phyloP scores from a whole-genome alignment of 192 early-diverging fungal species.

The Bifiguratus adelaidae region DNA sequence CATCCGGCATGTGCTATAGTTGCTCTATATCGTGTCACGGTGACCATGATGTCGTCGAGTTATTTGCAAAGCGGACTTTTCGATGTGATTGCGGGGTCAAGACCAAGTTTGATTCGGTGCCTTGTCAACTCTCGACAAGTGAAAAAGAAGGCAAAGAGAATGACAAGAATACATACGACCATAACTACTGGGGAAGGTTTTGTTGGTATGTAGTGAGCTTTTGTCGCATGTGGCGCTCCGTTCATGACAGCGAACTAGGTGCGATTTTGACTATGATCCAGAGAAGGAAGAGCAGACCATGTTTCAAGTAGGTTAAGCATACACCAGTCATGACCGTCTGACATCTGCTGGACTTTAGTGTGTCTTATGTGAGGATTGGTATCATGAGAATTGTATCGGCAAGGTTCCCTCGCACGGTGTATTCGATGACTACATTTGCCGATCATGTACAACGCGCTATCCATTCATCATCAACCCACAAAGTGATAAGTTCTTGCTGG shows the following conservation, averaged over 20 bases:
- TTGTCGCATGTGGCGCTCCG: not conserved
- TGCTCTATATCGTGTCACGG: constrained; percentile 71
- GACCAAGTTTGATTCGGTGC: constrained; percentile 20
- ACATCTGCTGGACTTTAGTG: constrained; percentile 53
- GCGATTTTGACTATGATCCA: constrained; percentile 65
- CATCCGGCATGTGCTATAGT: constrained; percentile 62
- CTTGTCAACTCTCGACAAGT: constrained; percentile 26
- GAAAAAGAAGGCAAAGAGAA: constrained; percentile 25
- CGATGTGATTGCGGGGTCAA: constrained; percentile 82
- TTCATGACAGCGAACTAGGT: constrained; percentile 25
- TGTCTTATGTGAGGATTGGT: constrained; percentile 81
- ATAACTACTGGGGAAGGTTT: constrained; percentile 76
- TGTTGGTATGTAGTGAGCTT: constrained; percentile 42
- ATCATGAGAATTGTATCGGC: constrained; percentile 61
- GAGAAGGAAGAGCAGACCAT: constrained; percentile 62
- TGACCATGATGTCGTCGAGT: constrained; percentile 72
- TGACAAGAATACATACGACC: constrained; percentile 64
- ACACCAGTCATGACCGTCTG: not conserved
- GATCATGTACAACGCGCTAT: constrained; percentile 38
- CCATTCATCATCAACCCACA: constrained; percentile 26
- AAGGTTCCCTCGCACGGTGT: constrained; percentile 9
- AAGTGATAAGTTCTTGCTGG: constrained; percentile 18
- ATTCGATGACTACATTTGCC: constrained; percentile 63
- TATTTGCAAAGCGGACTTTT: constrained; percentile 78
- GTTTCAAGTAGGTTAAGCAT: constrained; percentile 28